Evolutionary conservation across 75 land plant genomes (phyloP), one percentile per base, ranked within the genome.

Genomic region (Azolla pinnata): DNA sequence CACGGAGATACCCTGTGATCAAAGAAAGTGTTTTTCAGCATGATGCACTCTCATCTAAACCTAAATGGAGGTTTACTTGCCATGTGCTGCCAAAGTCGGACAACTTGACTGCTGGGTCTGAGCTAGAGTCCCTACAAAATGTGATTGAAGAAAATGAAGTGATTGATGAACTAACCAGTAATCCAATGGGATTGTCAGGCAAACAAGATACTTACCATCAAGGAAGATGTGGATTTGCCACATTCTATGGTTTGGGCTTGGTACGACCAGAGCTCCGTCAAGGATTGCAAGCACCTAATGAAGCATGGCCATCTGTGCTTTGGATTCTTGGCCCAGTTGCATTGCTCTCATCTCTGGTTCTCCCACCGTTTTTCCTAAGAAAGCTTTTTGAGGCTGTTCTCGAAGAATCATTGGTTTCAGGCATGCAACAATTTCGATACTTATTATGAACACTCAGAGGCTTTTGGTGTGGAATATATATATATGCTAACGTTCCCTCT

Each of bases 331-430:
- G 97, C 20, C 97, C 97, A 27, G 51, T 81, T 57, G 71, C 76
- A 4, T 68, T 91, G 29, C 86, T 91, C 5, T 67, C 85, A 2
- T 84, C 92, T 17, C 75, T 82, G 31, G 76, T 91, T 5, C 55
- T 88, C 17, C 97, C 97, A 34, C 86, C 97, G 2, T 74, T 86
- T 49, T 87, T 79, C 67, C 62, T 91, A 55, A 75, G 97, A 42
- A 77, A 53, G 62, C 56, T 82, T 49, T 70, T 91, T 31, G 83
- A 84, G 17, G 29, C 58, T 14, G 10, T 91, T 18, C 69, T 91
- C 61, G 85, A 83, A 51, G 92, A 91, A 61, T 85, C 91, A 66
- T 71, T 91, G 30, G 68, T 84, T 47, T 80, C 97, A 78, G 97
- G 97, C 84, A 59, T 45, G 26, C n/a, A 19, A 2, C 16, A 51